Evolutionary conservation across 1,139 yeast genomes (phyloP), one percentile per base, ranked within the genome.

Genomic region (Arxiozyma slooffiae): DNA sequence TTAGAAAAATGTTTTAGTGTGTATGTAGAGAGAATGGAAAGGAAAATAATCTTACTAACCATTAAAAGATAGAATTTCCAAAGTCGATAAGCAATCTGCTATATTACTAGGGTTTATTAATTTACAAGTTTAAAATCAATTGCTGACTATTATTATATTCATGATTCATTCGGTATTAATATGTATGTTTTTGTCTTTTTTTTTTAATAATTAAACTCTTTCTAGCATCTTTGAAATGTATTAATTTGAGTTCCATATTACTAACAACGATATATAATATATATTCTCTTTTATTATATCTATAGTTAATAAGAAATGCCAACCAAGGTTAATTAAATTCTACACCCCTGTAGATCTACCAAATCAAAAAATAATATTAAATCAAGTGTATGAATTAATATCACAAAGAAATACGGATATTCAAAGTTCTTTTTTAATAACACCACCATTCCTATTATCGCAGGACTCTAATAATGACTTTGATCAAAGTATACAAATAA

Each of bases 91-190:
- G 36, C n/a, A 14, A n/a, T 11, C 6, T 30, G 36, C 36, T 14
- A n/a, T 30, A 30, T 11, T 20, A 8, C 2, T 39, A 39, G 5
- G 9, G 3, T 21, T 7, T 9, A 14, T 17, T 22, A 39, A 3
- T 8, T 8, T 39, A 39, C 23, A 39, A 39, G 16, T 39, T 39
- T 39, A 22, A 14, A 21, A 39, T 21, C 23, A 41, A 9, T 20
- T 16, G 16, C 30, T 21, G 7, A 20, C 34, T 11, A 23, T 30
- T 18, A 17, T n/a, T n/a, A 7, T 41, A 26, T 26, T 17, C 17
- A 88, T 89, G 96, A 89, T 89, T 52, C 95, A 89, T 65, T 86
- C 96, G 7, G 95, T 88, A 38, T 71, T 89, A 51, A 87, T 89
- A 64, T 85, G 90, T 85, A 76, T 53, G 90, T 52, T 36, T 26